These are phyloP conservation scores for Colletotrichum australisinense DNA, from an alignment of 2,329 filamentous ascomycete genomes.

Conservation along the genomic window DNA sequence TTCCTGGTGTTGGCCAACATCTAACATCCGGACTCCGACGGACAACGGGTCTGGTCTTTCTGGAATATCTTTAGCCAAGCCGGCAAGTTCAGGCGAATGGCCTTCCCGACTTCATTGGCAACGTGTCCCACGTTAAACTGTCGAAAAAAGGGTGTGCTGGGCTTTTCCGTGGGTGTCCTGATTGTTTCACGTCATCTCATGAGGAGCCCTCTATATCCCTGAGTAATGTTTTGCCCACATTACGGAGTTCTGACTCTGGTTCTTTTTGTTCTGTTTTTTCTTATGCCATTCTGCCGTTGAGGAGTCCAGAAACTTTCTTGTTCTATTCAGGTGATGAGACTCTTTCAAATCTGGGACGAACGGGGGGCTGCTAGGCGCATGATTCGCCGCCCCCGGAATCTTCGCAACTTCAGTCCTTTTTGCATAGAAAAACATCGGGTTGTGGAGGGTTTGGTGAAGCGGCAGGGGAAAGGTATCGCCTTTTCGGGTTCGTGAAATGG, in stretches of 20 bases:
- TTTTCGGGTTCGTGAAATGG: background rate
- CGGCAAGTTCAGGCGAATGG: background rate
- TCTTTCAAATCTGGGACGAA: background rate
- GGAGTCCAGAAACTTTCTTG: background rate
- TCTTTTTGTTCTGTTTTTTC: background rate
- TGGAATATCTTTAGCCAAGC: background rate
- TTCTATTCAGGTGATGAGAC: background rate
- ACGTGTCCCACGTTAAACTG: background rate
- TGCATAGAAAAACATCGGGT: background rate
- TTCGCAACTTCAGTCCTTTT: background rate
- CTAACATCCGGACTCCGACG: background rate
- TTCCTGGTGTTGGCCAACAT: background rate
- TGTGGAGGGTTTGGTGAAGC: background rate
- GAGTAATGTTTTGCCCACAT: background rate
- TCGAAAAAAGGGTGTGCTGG: background rate
- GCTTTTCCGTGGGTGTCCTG: background rate
- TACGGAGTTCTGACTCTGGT: background rate
- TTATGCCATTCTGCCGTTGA: background rate
- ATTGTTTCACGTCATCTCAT: constrained; percentile 6
- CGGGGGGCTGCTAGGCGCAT: background rate
- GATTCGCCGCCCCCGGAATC: background rate
- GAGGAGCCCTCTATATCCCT: background rate
- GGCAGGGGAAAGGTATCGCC: background rate
- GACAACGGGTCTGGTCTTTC: background rate
- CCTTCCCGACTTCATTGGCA: background rate